Base-by-base conservation (phyloP, 2,329 filamentous ascomycete genomes). In the Aspergillus pseudotamarii region DNA sequence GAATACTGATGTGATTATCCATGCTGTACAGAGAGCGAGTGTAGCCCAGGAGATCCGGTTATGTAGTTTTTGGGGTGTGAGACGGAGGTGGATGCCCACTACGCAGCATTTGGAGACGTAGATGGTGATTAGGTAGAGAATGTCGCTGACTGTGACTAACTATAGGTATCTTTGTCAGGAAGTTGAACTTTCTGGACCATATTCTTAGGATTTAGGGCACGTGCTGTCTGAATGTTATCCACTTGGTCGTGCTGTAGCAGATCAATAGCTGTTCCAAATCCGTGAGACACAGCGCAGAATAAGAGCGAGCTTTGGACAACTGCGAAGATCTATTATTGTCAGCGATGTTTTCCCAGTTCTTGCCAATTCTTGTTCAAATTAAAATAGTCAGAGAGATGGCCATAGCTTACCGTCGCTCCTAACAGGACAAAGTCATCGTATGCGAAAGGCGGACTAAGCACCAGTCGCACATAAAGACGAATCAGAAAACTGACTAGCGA, bases 1-100 rank as follows among this genome's bases (percentile, higher is more conserved):
- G 28, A 83, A 69, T 16, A 82, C 61, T 1, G 80, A 80, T 11
- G 77, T 68, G 16, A 82, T 65, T 11, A 77, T 65, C 69, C 81
- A 80, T 21, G 75, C 64, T 2, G 76, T 77, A 16, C 78, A 78
- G 0, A 73, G 64, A 4, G 60, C 73, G 2, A 83, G 68, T 11
- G 78, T 76, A 1, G 66, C 67, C 65, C 74, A 76, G 5, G 79
- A 75, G 3, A 74, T 71, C 16, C 72, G 58, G 12, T 75, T 74
- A 67, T 84, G 82, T 6, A 66, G 67, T 57, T 76, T 77, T 32
- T 80, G 75, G 8, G 80, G 80, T 3, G 81, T 81, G 19, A 84
- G 72, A 6, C 81, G 80, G 23, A 81, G 71, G 59, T 82, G 79
- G 12, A 84, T 77, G 19, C 79, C 74, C 6, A 78, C 73, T 43